Percentiles rank a stretch among this genome's conserved stretches.
Conservation (phyloP, 169 alveolate species). For the Plasmodium ovale region DNA sequence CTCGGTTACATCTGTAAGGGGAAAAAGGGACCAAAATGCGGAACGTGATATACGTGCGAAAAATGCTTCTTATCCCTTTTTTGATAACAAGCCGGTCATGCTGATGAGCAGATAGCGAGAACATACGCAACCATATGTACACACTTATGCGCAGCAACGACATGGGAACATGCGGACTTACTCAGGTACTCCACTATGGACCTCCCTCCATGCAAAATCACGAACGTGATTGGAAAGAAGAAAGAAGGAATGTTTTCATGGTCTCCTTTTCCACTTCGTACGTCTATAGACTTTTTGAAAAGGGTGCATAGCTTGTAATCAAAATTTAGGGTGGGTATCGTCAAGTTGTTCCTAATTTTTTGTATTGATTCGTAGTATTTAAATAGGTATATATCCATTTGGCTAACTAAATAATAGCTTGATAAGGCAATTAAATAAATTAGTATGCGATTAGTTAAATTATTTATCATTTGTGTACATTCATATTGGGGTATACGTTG, state of each 20-base stretch:
- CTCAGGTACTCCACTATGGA: conserved; percentile 27
- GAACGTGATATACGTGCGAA: too few relatives aligned
- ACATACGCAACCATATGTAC: not conserved
- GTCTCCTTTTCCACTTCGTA: conserved; percentile 16
- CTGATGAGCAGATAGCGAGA: too few relatives aligned
- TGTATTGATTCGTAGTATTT: conserved; percentile 43
- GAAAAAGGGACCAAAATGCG: not conserved
- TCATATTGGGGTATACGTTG: conserved; percentile 56
- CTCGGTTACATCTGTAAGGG: conserved; percentile 28
- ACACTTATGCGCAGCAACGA: not conserved
- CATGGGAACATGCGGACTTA: not conserved
- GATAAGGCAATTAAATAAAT: conserved; percentile 52
- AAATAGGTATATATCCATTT: conserved; percentile 54
- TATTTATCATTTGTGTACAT: conserved; percentile 34
- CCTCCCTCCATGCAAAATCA: conserved; percentile 55
- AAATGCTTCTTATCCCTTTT: too few relatives aligned
- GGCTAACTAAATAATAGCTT: conserved; percentile 17
- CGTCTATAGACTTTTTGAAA: conserved; percentile 38
- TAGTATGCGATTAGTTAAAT: conserved; percentile 30
- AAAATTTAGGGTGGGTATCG: conserved; percentile 11
- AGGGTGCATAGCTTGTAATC: conserved; percentile 38
- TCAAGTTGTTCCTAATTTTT: conserved; percentile 13
- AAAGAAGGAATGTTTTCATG: conserved; percentile 54
- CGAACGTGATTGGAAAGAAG: conserved; percentile 39
- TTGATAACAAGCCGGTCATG: too few relatives aligned